Conservation (phyloP, 2,329 filamentous ascomycete species). For the Neofusicoccum sp. region DNA sequence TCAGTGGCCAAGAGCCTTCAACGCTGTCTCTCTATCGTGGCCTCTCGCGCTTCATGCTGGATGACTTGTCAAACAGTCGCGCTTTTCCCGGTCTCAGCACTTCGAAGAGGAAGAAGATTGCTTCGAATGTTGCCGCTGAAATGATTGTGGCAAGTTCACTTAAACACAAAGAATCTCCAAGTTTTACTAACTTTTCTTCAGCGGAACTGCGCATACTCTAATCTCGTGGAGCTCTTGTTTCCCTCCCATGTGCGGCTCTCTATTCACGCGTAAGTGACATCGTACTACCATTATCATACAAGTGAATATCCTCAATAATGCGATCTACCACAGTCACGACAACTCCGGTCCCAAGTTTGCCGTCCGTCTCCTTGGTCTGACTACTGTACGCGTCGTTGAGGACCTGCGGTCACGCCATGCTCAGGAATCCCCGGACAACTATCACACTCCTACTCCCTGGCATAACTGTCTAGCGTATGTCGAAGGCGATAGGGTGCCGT, state of each 20-base stretch:
- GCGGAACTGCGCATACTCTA: constrained; percentile 50
- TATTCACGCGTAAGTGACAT: constrained; percentile 40
- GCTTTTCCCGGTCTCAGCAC: constrained; percentile 27
- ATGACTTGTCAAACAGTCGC: constrained; percentile 31
- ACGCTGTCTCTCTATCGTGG: constrained; percentile 36
- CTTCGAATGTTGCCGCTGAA: constrained; percentile 34
- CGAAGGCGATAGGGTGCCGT: constrained; percentile 30
- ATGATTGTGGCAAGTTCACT: constrained; percentile 30
- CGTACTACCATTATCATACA: background rate
- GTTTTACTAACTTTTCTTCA: background rate
- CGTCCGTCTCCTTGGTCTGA: constrained; percentile 36
- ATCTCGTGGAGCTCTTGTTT: constrained; percentile 47
- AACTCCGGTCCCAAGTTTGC: constrained; percentile 45
- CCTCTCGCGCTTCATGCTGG: constrained; percentile 39
- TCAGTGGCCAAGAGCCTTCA: constrained; percentile 29
- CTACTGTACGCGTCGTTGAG: constrained; percentile 24
- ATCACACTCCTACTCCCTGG: constrained; percentile 44
- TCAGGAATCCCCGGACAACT: constrained; percentile 29
- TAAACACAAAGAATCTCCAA: background rate
- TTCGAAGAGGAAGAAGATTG: constrained; percentile 37
- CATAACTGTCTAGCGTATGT: constrained; percentile 42
- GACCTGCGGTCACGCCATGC: constrained; percentile 26
- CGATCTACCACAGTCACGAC: constrained; percentile 27
- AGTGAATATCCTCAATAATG: background rate
- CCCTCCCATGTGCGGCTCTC: constrained; percentile 49